These are phyloP conservation scores for Falciphora oryzae DNA, from an alignment of 2,329 filamentous ascomycete genomes.

Conservation along the genomic window DNA sequence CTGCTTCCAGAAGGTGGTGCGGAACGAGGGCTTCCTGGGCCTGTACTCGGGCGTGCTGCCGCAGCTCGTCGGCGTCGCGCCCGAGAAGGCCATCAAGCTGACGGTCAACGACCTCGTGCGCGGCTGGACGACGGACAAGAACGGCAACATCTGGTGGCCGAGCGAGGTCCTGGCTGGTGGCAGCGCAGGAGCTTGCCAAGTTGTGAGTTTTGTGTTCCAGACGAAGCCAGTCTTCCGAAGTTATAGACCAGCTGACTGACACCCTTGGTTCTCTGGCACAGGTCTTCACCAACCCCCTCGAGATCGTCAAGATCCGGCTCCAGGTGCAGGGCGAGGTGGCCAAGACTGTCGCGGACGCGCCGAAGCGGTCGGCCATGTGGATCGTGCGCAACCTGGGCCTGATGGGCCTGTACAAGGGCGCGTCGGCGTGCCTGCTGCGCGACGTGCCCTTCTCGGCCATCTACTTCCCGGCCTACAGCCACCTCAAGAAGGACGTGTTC, in stretches of 20 bases:
- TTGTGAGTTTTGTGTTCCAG: conserved; percentile 56
- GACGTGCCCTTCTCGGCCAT: conserved; percentile 98
- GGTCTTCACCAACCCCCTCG: conserved; percentile 96
- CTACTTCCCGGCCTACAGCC: conserved; percentile 96
- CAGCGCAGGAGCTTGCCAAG: conserved; percentile 87
- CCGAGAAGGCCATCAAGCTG: conserved; percentile 98
- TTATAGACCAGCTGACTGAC: conserved; percentile 10
- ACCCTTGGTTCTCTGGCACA: conserved; percentile 27
- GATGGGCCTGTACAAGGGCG: conserved; percentile 93
- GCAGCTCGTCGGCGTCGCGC: conserved; percentile 95
- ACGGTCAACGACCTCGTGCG: conserved; percentile 95
- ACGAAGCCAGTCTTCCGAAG: no score
- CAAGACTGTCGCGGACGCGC: conserved; percentile 75
- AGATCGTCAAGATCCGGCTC: conserved; percentile 98
- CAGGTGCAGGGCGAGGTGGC: conserved; percentile 95
- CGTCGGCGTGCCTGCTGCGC: conserved; percentile 85
- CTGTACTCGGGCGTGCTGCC: conserved; percentile 93
- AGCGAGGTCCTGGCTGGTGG: conserved; percentile 85
- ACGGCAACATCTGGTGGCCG: conserved; percentile 64
- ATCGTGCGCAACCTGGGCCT: conserved; percentile 94
- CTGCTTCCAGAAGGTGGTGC: conserved; percentile 87
- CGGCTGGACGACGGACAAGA: conserved; percentile 64
- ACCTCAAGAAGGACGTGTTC: conserved; percentile 90
- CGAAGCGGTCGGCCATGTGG: conserved; percentile 93
- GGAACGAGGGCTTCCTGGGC: conserved; percentile 84